Evolutionary conservation across 306 rosid species (phyloP).

Genomic region (Ziziphus jujuba): DNA sequence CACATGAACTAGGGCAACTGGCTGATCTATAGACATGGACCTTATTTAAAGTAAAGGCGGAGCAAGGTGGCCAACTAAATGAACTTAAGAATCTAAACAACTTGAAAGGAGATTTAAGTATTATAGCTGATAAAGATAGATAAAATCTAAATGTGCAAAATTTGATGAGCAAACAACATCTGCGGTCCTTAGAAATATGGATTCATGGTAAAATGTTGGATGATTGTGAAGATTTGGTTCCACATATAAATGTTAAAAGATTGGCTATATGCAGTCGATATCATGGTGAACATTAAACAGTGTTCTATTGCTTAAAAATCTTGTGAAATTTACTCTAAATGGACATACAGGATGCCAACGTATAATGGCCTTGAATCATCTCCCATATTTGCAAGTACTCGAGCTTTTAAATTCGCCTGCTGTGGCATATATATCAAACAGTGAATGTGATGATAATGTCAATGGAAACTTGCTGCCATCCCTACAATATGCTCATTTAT

Average conservation of each 20-base stretch:
- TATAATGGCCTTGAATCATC: neutral
- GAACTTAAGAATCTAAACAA: neutral
- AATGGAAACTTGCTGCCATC: neutral
- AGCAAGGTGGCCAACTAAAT: neutral
- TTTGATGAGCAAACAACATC: neutral
- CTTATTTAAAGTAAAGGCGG: neutral
- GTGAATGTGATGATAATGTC: neutral
- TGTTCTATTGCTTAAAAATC: neutral
- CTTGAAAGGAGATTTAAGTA: neutral
- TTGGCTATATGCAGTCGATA: constrained; percentile 5
- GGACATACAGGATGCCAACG: neutral
- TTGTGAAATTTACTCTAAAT: neutral
- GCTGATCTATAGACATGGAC: neutral
- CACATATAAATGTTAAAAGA: neutral
- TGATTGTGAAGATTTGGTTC: constrained; percentile 10
- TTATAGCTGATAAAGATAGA: neutral
- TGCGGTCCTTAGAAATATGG: neutral
- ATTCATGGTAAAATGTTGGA: neutral
- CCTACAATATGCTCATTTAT: neutral
- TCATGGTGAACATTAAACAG: constrained; percentile 15
- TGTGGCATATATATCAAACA: neutral
- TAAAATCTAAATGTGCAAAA: neutral
- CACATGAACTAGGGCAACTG: neutral
- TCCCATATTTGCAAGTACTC: neutral
- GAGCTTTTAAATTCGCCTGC: neutral